Evolutionary conservation across 352 stramenopile genomes (phyloP).

Genomic region (Phytophthora aleatoria): DNA sequence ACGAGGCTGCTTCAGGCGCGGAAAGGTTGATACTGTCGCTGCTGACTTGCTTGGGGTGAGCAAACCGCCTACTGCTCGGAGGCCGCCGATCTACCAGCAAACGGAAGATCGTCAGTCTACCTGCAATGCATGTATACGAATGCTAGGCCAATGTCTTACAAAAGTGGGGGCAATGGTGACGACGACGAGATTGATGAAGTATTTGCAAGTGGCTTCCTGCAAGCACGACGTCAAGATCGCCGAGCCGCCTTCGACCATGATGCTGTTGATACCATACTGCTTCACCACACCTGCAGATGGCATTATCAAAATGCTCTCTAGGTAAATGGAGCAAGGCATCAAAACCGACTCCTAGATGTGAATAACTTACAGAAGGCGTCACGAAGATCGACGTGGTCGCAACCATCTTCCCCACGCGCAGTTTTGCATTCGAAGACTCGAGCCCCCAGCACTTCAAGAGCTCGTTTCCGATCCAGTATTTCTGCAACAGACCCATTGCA

Average conservation of each 20-base stretch:
- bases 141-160: constrained; percentile 38
- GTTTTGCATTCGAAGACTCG: constrained; percentile 46
- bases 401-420: constrained; percentile 14
- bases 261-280: constrained; percentile 49
- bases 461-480: constrained; percentile 34
- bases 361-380: constrained; percentile 59
- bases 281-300: constrained; percentile 38
- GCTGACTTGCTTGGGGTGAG: constrained; percentile 21
- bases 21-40: constrained; percentile 22
- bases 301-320: background rate
- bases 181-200: constrained; percentile 72
- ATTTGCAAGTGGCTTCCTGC: constrained; percentile 31
- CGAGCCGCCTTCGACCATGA: constrained; percentile 88
- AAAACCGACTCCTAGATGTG: background rate
- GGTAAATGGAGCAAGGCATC: background rate
- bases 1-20: constrained; percentile 35
- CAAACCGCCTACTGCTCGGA: constrained; percentile 47
- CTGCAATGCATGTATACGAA: background rate
- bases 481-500: constrained; percentile 32
- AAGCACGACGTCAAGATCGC: constrained; percentile 80
- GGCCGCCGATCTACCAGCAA: constrained; percentile 55
- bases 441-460: constrained; percentile 53
- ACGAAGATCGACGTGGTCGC: constrained; percentile 56
- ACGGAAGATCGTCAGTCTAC: constrained; percentile 2
- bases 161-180: constrained; percentile 85